Evolutionary conservation across 2,329 filamentous ascomycete genomes (phyloP).

Genomic region (Hypomyces perniciosus): DNA sequence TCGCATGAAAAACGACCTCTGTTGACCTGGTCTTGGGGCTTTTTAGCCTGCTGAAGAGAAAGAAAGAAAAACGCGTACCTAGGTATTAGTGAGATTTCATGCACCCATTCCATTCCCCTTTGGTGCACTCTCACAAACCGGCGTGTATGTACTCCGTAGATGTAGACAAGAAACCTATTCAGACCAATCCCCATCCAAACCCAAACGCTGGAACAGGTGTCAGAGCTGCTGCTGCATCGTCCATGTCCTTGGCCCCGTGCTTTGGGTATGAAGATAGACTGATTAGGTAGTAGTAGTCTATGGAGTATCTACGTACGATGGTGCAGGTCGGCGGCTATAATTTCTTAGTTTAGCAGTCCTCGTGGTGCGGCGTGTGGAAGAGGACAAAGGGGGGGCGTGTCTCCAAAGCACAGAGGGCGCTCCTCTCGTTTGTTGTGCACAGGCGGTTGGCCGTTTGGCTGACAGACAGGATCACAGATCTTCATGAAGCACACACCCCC

Average conservation of each 20-base stretch:
- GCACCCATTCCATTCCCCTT: no score
- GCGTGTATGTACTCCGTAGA: no score
- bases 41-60: no score
- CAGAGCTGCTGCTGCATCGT: not conserved
- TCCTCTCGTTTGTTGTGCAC: not conserved
- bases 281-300: not conserved
- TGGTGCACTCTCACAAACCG: no score
- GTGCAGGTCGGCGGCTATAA: slow-evolving; percentile 2
- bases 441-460: slow-evolving; percentile 2
- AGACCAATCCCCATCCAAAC: no score
- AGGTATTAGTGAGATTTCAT: no score
- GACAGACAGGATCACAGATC: not conserved
- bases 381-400: not conserved
- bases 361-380: not conserved
- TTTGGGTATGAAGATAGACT: slow-evolving; percentile 9
- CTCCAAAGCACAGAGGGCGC: not conserved
- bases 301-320: not conserved
- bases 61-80: no score
- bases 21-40: no score
- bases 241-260: slow-evolving; percentile 2
- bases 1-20: no score
- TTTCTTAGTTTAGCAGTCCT: no score
- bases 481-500: slow-evolving; percentile 5
- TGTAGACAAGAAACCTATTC: no score
- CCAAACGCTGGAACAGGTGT: not conserved